Evolutionary conservation across 331 rosid genomes (phyloP).

Genomic region (Rhamnella rubrinervis): DNA sequence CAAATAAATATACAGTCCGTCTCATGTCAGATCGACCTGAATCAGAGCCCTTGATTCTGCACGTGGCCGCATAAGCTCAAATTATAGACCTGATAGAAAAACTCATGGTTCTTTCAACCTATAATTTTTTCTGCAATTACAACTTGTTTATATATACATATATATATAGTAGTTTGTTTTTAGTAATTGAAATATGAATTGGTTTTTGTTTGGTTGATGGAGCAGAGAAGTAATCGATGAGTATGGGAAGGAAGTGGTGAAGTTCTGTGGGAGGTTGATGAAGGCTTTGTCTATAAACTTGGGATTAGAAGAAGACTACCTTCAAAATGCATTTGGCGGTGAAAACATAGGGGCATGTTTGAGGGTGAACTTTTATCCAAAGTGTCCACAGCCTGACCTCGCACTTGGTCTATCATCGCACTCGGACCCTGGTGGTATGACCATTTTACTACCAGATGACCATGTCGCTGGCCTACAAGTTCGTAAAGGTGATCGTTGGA

Average conservation of each 20-base stretch:
- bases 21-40: no score
- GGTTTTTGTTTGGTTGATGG: neutral
- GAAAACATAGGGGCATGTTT: slow-evolving; percentile 53
- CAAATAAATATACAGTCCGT: no score
- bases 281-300: slow-evolving; percentile 42
- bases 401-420: slow-evolving; percentile 55
- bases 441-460: slow-evolving; percentile 40
- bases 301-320: slow-evolving; percentile 34
- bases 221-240: slow-evolving; percentile 47
- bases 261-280: slow-evolving; percentile 42
- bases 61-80: no score
- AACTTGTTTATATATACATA: no score
- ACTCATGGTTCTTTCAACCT: no score
- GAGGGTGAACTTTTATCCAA: slow-evolving; percentile 53
- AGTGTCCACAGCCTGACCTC: slow-evolving; percentile 54
- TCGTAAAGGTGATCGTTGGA: slow-evolving; percentile 35
- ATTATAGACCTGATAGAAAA: no score
- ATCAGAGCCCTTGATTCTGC: no score
- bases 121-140: no score
- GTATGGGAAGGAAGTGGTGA: slow-evolving; percentile 50
- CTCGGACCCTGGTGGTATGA: slow-evolving; percentile 60
- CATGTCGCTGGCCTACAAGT: slow-evolving; percentile 53
- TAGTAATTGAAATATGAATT: neutral
- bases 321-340: slow-evolving; percentile 49
- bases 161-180: no score